A percentile compares a stretch with the other conserved stretches of the same genome.
Evolutionary conservation across 2,329 filamentous ascomycete genomes (phyloP).

Genomic region (Claviceps fusiformis): DNA sequence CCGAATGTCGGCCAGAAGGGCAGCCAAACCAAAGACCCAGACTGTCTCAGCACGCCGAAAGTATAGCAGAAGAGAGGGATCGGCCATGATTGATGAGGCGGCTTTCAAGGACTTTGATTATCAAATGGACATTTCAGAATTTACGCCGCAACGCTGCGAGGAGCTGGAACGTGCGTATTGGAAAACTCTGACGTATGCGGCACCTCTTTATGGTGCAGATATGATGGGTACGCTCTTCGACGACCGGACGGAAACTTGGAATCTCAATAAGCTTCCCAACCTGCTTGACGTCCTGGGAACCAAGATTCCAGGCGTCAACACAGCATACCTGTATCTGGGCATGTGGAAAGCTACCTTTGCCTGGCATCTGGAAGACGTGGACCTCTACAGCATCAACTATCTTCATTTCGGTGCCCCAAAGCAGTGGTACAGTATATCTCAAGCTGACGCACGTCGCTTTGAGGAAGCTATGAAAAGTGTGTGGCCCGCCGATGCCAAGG

Average conservation of each 20-base stretch:
- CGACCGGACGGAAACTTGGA: conserved; percentile 74
- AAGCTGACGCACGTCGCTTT: conserved; percentile 83
- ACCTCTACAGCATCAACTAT: conserved; percentile 99
- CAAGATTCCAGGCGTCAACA: conserved; percentile 95
- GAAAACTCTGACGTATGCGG: conserved; percentile 92
- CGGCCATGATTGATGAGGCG: conserved; percentile 73
- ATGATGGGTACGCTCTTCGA: conserved; percentile 92
- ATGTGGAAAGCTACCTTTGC: conserved; percentile 99
- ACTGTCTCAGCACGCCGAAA: conserved; percentile 80
- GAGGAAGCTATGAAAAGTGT: conserved; percentile 91
- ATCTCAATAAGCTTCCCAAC: conserved; percentile 87
- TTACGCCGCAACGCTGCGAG: conserved; percentile 79
- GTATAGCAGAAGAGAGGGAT: conserved; percentile 66
- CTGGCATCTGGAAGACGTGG: conserved; percentile 97
- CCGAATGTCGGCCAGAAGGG: conserved; percentile 35
- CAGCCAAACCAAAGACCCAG: conserved; percentile 47
- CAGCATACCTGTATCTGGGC: conserved; percentile 89
- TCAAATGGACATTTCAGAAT: conserved; percentile 74
- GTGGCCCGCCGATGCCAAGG: conserved; percentile 90
- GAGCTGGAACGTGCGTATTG: conserved; percentile 92
- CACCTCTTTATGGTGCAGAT: conserved; percentile 90
- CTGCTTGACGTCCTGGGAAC: conserved; percentile 86
- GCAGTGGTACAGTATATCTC: conserved; percentile 99
- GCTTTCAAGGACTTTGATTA: conserved; percentile 90
- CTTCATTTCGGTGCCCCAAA: conserved; percentile 97